Conservation (phyloP, 768 basidiomycete genomes). For the Leccinum longicurvipes region DNA sequence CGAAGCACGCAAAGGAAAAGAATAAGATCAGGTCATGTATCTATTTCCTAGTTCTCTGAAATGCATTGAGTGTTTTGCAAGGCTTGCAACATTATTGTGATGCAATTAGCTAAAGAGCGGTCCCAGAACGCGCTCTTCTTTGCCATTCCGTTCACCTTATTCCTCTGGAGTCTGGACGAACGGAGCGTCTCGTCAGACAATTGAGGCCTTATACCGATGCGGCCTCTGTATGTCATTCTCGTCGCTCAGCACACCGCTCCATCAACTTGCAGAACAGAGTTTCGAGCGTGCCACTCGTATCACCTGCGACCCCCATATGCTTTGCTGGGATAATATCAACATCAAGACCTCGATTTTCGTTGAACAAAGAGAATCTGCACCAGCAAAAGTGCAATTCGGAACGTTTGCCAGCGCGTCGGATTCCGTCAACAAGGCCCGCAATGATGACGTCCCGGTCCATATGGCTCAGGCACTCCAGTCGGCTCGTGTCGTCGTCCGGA, state of each 20-base stretch:
- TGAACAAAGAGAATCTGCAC: conserved; percentile 10
- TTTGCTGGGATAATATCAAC: conserved; percentile 29
- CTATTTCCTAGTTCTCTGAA: background rate
- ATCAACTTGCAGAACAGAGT: background rate
- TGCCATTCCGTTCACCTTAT: background rate
- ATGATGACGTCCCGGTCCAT: background rate
- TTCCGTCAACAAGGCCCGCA: background rate
- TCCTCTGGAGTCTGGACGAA: background rate
- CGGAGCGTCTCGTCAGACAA: background rate
- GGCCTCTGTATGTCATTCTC: background rate
- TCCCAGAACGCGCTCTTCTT: background rate
- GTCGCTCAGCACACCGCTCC: background rate
- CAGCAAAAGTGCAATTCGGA: background rate
- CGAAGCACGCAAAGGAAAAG: background rate
- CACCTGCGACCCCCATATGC: background rate
- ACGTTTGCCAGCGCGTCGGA: background rate
- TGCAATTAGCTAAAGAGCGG: background rate
- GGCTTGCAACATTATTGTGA: background rate
- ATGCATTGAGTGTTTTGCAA: background rate
- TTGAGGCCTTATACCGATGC: background rate
- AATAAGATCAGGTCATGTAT: conserved; percentile 1
- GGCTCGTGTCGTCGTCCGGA: background rate
- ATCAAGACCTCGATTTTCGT: conserved; percentile 30
- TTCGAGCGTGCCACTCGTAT: background rate
- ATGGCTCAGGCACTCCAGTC: background rate